Base-by-base conservation (phyloP, 345 rosid species). In the Lepidium sativum region DNA sequence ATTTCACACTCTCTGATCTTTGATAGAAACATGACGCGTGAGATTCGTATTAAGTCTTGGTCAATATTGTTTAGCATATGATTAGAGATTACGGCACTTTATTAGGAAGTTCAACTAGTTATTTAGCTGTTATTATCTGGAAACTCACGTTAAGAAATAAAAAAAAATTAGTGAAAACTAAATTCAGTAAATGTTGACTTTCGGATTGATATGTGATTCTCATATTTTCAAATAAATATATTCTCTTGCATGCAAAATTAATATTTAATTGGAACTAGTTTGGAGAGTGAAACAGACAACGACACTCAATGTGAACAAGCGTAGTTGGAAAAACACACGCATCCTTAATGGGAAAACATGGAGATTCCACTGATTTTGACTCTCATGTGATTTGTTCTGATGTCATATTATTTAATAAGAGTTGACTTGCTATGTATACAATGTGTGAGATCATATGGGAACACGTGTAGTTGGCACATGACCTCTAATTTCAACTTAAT, bases 61-160 rank as follows among this genome's bases (percentile, higher is more conserved):
- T 23, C 25, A 23, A 23, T 23, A 3, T 0, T 51, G 41, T 18
- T 48, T 50, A 9, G 45, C 53, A 32, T 50, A 29, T 14, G 35
- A 50, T 59, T 68, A 59, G 51, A 59, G 35, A 50, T 59, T 68
- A 59, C 59, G 66, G 43, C 59, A 38, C 37, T 68, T 2, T 31
- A 50, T 14, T 35, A 45, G 64, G 63, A 55, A 44, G 38, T 34
- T 23, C 18, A 16, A 8, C 47, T 45, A 10, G 35, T 67, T 53
- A 5, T 41, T 0, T 27, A 8, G 20, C 64, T 56, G 25, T 58
- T 16, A 17, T 17, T 29, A 38, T 57, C 42, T 54, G 4, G 13
- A 21, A 31, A 41, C 2, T 54, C 43, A 55, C 64, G 48, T 56
- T 56, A 34, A 27, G 3, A 32, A 18, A 5, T 16, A 41, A 6